Conservation (phyloP, 495 filamentous ascomycete genomes). For the Arthonia radiata region DNA sequence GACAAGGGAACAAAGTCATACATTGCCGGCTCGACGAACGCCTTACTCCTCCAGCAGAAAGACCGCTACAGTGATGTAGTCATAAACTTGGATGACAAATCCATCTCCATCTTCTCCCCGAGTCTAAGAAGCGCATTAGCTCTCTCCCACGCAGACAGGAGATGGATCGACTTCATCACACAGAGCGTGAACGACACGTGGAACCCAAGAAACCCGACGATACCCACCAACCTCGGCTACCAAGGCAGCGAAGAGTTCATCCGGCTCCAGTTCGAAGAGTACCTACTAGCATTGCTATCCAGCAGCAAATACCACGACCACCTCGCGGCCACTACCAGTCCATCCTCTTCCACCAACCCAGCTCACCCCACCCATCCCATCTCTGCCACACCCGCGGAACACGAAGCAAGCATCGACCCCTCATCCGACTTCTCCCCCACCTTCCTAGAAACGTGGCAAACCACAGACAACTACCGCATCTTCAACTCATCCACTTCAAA, state of each 20-base stretch:
- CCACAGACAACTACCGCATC: constrained; percentile 69
- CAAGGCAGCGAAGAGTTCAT: constrained; percentile 96
- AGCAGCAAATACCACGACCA: constrained; percentile 75
- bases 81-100: constrained; percentile 84
- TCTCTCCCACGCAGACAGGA: constrained; percentile 65
- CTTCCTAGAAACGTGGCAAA: constrained; percentile 55
- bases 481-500: constrained; percentile 40
- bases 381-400: constrained; percentile 6
- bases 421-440: constrained; percentile 55
- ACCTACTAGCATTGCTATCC: constrained; percentile 69
- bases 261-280: constrained; percentile 91
- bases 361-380: not conserved
- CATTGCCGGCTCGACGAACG: constrained; percentile 92
- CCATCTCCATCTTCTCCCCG: constrained; percentile 56
- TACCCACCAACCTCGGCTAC: constrained; percentile 84
- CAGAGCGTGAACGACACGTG: constrained; percentile 88
- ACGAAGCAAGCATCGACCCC: constrained; percentile 79
- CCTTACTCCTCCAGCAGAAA: constrained; percentile 72
- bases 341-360: constrained; percentile 1
- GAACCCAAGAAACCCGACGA: constrained; percentile 73
- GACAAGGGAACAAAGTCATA: constrained; percentile 93
- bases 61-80: constrained; percentile 96
- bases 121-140: constrained; percentile 53
- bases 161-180: constrained; percentile 91
- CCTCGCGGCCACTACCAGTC: constrained; percentile 34